Evolutionary conservation across 805 yeast species (phyloP), one percentile per base, ranked within the genome.

Genomic region (Candida dajiaensis): DNA sequence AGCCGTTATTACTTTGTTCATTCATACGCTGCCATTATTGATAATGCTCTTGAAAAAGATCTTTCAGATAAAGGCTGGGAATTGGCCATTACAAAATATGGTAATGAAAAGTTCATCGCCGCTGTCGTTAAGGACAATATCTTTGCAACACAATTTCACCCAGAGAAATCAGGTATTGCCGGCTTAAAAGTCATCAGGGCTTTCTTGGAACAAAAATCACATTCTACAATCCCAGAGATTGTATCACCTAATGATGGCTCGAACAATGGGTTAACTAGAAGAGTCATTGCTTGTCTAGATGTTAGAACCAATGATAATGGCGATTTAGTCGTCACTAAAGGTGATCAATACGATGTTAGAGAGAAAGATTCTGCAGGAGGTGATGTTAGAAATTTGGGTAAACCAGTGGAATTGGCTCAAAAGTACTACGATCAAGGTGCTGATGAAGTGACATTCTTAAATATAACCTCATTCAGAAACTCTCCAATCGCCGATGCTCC

Each of bases 71-170:
- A 69, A 38, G 79, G 79, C 20, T 92, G 97, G 96, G 78, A 80
- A 31, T 72, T 85, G 45, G 89, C 89, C 1, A 66, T 77, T 40
- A 78, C 94, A 1, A 71, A 67, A 45, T 94, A 94, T 64, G 95
- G 95, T 8, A 64, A 79, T 23, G 90, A 94, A 66, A 73, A 67
- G 43, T 94, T 90, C 57, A 70, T 94, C 50, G 95, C 97, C 15
- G 94, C 98, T 0, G 64, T 90, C 42, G 63, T 81, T 26, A 83
- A 76, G 58, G 88, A 75, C 49, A 90, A 89, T 52, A 71, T 92
- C 11, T 87, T 94, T 67, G 96, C 97, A 38, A 94, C 98, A 1
- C 99, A 94, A 65, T 94, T 94, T 66, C 99, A 94, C 67, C 99
- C 99, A n/a, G 99, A 94, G 63, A 94, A 94, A 65, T 88, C 97